Percentiles rank a stretch among this genome's conserved stretches.
Evolutionary conservation across 306 rosid species (phyloP).

Genomic region (Malus sieversii): DNA sequence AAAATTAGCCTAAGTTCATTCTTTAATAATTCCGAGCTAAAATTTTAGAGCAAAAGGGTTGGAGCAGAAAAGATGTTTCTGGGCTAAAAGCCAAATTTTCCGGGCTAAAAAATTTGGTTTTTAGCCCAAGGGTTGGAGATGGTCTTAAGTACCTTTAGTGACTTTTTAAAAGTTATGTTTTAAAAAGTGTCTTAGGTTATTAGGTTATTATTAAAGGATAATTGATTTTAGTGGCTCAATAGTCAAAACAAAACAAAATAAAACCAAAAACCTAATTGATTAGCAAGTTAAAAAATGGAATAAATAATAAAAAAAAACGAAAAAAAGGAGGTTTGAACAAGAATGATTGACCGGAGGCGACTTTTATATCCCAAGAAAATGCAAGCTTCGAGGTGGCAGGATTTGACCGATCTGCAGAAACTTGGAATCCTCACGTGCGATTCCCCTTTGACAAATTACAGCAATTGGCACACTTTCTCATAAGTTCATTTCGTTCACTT

Average conservation of each 20-base stretch:
- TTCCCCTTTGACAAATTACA: conserved; percentile 18
- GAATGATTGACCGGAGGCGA: conserved; percentile 21
- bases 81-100: no score
- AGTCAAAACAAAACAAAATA: background rate
- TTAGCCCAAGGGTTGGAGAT: no score
- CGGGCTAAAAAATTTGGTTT: no score
- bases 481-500: background rate
- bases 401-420: conserved; percentile 25
- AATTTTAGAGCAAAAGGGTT: no score
- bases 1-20: no score
- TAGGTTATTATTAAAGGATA: background rate
- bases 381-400: conserved; percentile 33
- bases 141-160: background rate
- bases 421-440: conserved; percentile 34
- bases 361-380: conserved; percentile 19
- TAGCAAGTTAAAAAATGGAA: background rate
- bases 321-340: background rate
- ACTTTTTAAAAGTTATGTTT: background rate
- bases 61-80: no score
- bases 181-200: background rate
- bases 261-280: background rate
- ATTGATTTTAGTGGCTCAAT: background rate
- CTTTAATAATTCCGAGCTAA: no score
- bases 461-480: background rate
- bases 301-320: background rate